Evolutionary conservation across 208 protist species (phyloP), one percentile per base, ranked within the genome.

Genomic region (Endotrypanum monterogeii): DNA sequence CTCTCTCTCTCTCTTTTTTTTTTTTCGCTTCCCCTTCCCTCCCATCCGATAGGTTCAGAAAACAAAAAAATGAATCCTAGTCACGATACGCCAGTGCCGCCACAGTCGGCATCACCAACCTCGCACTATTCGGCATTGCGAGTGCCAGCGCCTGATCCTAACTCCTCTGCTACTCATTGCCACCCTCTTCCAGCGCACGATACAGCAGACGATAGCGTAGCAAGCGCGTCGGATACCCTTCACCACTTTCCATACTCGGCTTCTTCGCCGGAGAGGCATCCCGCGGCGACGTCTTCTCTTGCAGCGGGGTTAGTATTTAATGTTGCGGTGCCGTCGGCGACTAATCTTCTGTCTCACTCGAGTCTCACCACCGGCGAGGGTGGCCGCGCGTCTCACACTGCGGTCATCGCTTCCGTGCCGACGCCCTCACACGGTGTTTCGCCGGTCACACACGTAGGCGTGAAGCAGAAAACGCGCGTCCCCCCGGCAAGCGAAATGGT

Each of bases 1-100:
- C 65, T 35, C 67, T 28, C 60, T 55, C 28, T 18, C 62, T 50
- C 18, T 32, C 35, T 73, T 61, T 25, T 67, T 16, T 18, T 39
- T 37, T 11, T 66, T 57, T 72, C n/a, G n/a, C n/a, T n/a, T n/a
- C n/a, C n/a, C n/a, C n/a, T n/a, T n/a, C n/a, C n/a, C n/a, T n/a
- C n/a, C n/a, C n/a, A n/a, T n/a, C 3, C 25, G 63, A 1, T 16
- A 1, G 30, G 39, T 23, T 32, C 51, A 52, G 16, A 35, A 52
- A 52, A 50, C 28, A 35, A 16, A 20, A 35, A 52, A 52, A 50
- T 41, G 51, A 16, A 20, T 28, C 50, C 55, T 8, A 67, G 71
- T 44, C 20, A 5, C 52, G 50, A 57, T 74, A 46, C 58, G 56
- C 67, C 32, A 58, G 62, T 51, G 25, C 32, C 18, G n/a, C 9